phyloP scores from a whole-genome alignment of 768 basidiomycete genomes.

The Cystobasidium tubakii region DNA sequence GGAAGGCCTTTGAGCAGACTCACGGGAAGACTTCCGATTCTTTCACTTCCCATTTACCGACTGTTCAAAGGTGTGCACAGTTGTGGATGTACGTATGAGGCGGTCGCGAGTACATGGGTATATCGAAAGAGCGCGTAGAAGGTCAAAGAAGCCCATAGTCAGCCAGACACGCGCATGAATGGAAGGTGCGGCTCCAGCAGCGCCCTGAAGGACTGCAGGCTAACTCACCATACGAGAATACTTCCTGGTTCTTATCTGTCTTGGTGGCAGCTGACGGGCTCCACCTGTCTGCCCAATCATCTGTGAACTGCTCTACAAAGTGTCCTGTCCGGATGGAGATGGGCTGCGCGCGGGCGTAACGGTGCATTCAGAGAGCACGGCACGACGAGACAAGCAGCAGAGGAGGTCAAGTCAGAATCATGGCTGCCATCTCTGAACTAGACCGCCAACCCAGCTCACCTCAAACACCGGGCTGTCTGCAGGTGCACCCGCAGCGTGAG shows the following conservation, averaged over 20 bases:
- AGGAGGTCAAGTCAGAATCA: background rate
- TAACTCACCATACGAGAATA: slow-evolving; percentile 45
- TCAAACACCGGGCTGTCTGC: slow-evolving; percentile 22
- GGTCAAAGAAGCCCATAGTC: background rate
- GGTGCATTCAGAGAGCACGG: no score
- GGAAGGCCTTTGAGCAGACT: slow-evolving; percentile 53
- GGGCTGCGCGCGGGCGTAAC: slow-evolving; percentile 13
- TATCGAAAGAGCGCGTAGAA: background rate
- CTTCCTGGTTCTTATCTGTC: slow-evolving; percentile 94
- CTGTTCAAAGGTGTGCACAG: slow-evolving; percentile 54
- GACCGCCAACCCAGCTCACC: slow-evolving; percentile 1
- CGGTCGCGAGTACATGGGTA: background rate
- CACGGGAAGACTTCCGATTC: slow-evolving; percentile 65
- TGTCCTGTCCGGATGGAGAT: slow-evolving; percentile 35
- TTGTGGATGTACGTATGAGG: slow-evolving; percentile 56
- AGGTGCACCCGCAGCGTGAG: background rate
- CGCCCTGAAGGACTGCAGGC: background rate
- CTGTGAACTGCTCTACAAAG: slow-evolving; percentile 94
- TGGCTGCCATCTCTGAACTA: no score
- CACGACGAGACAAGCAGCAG: background rate
- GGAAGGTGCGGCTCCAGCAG: background rate
- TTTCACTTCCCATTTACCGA: slow-evolving; percentile 95
- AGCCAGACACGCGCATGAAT: background rate
- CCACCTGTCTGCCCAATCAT: slow-evolving; percentile 86
- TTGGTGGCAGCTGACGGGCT: slow-evolving; percentile 95